A percentile compares a stretch with the other conserved stretches of the same genome.
Conservation (phyloP, 2,329 filamentous ascomycete genomes). For the Orbilia javanica region DNA sequence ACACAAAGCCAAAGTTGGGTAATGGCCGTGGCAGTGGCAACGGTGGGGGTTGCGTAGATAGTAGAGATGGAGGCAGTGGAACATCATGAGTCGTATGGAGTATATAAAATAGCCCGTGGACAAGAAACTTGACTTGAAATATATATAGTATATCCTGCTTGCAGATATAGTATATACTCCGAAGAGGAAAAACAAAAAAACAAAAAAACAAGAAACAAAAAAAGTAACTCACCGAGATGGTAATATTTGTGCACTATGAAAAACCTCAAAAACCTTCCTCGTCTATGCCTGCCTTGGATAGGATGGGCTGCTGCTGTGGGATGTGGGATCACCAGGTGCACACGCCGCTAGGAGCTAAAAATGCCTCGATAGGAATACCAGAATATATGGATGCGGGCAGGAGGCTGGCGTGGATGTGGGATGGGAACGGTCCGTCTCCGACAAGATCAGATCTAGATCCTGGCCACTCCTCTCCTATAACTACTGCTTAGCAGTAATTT, state of each 20-base stretch:
- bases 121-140: neutral
- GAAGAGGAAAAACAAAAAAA: constrained; percentile 4
- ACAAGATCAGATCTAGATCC: neutral
- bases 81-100: neutral
- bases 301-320: constrained; percentile 18
- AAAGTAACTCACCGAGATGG: constrained; percentile 43
- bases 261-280: neutral
- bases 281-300: constrained; percentile 56
- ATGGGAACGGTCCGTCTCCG: constrained; percentile 16
- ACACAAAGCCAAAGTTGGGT: neutral
- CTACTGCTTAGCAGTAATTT: neutral
- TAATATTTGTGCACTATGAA: neutral
- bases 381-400: constrained; percentile 7
- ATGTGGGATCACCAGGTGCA: constrained; percentile 40
- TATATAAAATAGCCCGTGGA: neutral
- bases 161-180: too few relatives aligned
- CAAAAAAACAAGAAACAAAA: constrained; percentile 7
- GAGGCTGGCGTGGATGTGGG: constrained; percentile 24
- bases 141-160: too few relatives aligned
- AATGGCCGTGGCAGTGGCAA: neutral
- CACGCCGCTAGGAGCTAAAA: constrained; percentile 46
- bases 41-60: neutral
- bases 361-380: constrained; percentile 45
- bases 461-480: neutral
- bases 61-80: neutral